phyloP scores from a whole-genome alignment of 1,284 basidiomycete genomes.

The Pholiota adiposa region DNA sequence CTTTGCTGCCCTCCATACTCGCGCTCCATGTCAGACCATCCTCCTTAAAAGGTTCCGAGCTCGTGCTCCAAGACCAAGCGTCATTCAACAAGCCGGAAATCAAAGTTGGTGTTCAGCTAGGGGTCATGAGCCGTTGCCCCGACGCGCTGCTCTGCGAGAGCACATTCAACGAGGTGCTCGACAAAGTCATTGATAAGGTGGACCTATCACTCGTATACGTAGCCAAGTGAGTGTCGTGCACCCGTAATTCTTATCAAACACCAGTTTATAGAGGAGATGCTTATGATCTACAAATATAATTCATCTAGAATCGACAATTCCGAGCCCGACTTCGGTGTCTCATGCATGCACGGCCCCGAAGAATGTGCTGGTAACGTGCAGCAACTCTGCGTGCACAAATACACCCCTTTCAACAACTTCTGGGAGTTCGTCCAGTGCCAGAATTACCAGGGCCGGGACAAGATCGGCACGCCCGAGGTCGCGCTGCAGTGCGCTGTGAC shows the following conservation, averaged over 20 bases:
- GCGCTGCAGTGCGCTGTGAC: constrained; percentile 68
- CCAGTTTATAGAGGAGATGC: no score
- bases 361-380: constrained; percentile 91
- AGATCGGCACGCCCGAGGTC: constrained; percentile 70
- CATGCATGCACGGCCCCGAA: constrained; percentile 76
- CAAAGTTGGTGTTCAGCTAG: constrained; percentile 64
- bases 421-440: constrained; percentile 80
- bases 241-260: background rate
- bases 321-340: constrained; percentile 71
- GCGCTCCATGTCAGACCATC: constrained; percentile 16
- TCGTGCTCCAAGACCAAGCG: constrained; percentile 20
- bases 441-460: constrained; percentile 68
- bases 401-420: constrained; percentile 59
- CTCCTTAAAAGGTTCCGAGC: background rate
- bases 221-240: constrained; percentile 59
- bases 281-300: background rate
- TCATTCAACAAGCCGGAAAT: constrained; percentile 31
- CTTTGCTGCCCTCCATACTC: constrained; percentile 23
- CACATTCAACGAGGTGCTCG: constrained; percentile 75
- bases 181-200: constrained; percentile 65
- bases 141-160: constrained; percentile 81
- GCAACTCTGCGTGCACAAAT: constrained; percentile 75
- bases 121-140: constrained; percentile 81
- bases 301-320: constrained; percentile 60
- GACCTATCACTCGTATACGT: constrained; percentile 76